Evolutionary conservation across 306 rosid genomes (phyloP).

Genomic region (Styphnolobium japonicum): DNA sequence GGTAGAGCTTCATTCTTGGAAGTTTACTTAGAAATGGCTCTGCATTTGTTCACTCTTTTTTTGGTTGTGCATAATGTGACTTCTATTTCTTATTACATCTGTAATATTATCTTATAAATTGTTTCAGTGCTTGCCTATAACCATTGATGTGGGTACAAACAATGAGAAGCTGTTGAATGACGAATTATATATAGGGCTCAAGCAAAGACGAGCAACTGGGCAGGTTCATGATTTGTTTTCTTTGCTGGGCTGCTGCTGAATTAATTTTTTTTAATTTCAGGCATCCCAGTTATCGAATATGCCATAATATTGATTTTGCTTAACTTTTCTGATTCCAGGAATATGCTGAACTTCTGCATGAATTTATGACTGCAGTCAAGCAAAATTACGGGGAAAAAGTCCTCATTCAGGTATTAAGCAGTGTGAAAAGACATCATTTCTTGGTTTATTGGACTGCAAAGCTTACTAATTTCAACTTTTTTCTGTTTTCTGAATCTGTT

Average conservation of each 20-base stretch:
- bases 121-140: conserved; percentile 91
- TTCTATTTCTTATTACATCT: conserved; percentile 1
- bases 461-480: conserved; percentile 12
- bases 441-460: not conserved
- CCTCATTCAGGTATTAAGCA: conserved; percentile 75
- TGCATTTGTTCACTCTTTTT: not conserved
- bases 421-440: conserved; percentile 5
- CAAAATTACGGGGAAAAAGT: conserved; percentile 89
- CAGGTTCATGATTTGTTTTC: conserved; percentile 53
- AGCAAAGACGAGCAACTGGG: conserved; percentile 93
- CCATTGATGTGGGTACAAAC: conserved; percentile 99
- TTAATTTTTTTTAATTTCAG: conserved; percentile 10
- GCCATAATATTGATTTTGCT: conserved; percentile 10
- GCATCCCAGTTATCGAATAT: not conserved
- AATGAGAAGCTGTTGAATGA: conserved; percentile 81
- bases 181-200: conserved; percentile 93
- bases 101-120: conserved; percentile 7
- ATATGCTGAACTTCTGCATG: conserved; percentile 83
- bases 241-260: not conserved
- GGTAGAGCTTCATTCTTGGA: not conserved
- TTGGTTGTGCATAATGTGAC: not conserved
- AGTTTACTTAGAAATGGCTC: not conserved
- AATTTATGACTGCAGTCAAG: conserved; percentile 92
- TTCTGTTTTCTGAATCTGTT: conserved; percentile 18
- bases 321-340: conserved; percentile 47